phyloP scores from a whole-genome alignment of 176 grass and related monocot genomes.

The Phoenix dactylifera region DNA sequence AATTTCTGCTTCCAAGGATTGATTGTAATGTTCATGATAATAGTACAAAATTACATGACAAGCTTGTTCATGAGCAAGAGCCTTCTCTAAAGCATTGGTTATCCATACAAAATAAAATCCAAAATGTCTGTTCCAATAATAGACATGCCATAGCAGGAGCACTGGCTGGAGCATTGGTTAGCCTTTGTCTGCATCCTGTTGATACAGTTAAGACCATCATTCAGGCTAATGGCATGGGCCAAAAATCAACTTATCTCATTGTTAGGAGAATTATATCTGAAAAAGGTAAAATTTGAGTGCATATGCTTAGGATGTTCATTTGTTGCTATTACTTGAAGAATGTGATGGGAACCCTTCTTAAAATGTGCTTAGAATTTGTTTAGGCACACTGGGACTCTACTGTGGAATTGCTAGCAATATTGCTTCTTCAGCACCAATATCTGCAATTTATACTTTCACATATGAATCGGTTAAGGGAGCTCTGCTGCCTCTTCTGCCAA shows the following conservation, averaged over 20 bases:
- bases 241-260: conserved; percentile 53
- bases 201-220: conserved; percentile 58
- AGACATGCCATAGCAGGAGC: conserved; percentile 1
- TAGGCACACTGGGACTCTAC: conserved; percentile 54
- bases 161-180: too few species aligned
- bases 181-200: too few species aligned
- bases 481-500: conserved; percentile 63
- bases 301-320: too few species aligned
- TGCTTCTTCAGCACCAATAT: conserved; percentile 88
- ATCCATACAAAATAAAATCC: conserved; percentile 32
- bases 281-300: conserved; percentile 42
- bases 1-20: conserved; percentile 18
- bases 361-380: conserved; percentile 1
- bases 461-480: conserved; percentile 81
- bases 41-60: conserved; percentile 18
- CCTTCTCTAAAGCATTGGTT: conserved; percentile 11
- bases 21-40: background rate
- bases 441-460: conserved; percentile 86
- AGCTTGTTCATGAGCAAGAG: conserved; percentile 10
- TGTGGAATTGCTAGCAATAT: conserved; percentile 70
- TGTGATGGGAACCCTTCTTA: background rate
- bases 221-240: conserved; percentile 52
- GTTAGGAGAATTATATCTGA: conserved; percentile 59
- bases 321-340: too few species aligned
- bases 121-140: conserved; percentile 37